phyloP scores from a whole-genome alignment of 2,329 filamentous ascomycete species.

The Pseudogymnoascus sp. region DNA sequence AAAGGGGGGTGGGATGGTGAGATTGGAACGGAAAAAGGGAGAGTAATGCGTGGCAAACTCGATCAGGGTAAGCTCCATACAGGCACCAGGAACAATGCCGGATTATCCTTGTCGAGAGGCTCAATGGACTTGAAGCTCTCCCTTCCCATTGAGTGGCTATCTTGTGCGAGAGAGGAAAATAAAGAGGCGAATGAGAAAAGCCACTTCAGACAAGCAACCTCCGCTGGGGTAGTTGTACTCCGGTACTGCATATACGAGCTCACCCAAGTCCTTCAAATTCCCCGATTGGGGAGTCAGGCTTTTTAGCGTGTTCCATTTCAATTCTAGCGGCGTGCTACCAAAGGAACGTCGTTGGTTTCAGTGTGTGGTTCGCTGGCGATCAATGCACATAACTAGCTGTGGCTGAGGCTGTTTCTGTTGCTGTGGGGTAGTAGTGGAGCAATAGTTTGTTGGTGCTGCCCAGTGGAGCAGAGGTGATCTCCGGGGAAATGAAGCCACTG shows the following conservation, averaged over 20 bases:
- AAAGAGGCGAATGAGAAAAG: not conserved
- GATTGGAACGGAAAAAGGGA: not conserved
- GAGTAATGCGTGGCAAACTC: not conserved
- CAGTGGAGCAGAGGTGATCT: not conserved
- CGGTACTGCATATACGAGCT: not conserved
- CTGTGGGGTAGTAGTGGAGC: not conserved
- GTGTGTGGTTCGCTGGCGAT: not conserved
- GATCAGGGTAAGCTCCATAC: not conserved
- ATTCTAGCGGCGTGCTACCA: not conserved
- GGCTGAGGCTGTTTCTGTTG: not conserved
- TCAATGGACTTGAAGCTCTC: not conserved
- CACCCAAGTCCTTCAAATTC: not conserved
- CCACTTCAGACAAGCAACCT: not conserved
- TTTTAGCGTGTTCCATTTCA: not conserved
- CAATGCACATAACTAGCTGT: not conserved
- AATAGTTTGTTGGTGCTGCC: not conserved
- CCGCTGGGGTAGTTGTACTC: not conserved
- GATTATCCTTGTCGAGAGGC: not conserved
- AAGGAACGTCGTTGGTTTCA: not conserved
- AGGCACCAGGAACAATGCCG: not conserved
- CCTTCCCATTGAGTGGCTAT: not conserved
- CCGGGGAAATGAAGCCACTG: not conserved
- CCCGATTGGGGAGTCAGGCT: not conserved
- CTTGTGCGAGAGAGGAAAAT: not conserved
- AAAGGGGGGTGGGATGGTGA: not conserved